Evolutionary conservation across 331 rosid genomes (phyloP), one percentile per base, ranked within the genome.

Genomic region (Pyrus hybrid): DNA sequence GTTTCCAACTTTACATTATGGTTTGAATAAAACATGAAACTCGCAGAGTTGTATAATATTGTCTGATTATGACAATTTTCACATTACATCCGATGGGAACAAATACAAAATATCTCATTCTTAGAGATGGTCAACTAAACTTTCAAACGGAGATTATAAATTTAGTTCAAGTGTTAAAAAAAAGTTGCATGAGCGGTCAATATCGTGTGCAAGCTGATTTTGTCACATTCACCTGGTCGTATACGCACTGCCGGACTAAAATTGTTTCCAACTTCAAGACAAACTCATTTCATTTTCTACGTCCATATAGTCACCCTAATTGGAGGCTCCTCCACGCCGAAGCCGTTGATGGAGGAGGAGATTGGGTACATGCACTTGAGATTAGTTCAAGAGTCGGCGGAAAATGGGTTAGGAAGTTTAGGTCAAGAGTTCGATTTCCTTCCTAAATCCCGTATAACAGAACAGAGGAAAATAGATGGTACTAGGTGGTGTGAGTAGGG

Each of bases 1-100:
- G 56, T 49, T 16, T 49, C 6, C 1, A 6, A 49, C n/a, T 49
- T 49, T 37, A 49, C 9, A 49, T 5, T 16, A 16, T 14, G 1
- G 0, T 49, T 49, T 49, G n/a, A 49, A 6, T 1, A 16, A 49
- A 49, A 16, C 9, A 49, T 49, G 9, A 49, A 49, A 2, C 18
- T 16, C 0, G 0, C 0, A 0, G 3, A 49, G 1, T 16, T 49
- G 8, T 16, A 49, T 16, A 49, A 49, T 0, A 0, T 16, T 0
- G n/a, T 49, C 1, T 16, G 1, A 16, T 49, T 16, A 49, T 49
- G 56, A 49, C n/a, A 49, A 0, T 5, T 49, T 0, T 49, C 3
- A 17, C n/a, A 16, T 0, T 49, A 0, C 8, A 0, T 49, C 0
- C 1, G 4, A 49, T 5, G 9, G 0, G 9, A 49, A 7, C n/a